A percentile compares a stretch with the other conserved stretches of the same genome.
Evolutionary conservation across 257 asterid species (phyloP).

Genomic region (Solanum chilense): DNA sequence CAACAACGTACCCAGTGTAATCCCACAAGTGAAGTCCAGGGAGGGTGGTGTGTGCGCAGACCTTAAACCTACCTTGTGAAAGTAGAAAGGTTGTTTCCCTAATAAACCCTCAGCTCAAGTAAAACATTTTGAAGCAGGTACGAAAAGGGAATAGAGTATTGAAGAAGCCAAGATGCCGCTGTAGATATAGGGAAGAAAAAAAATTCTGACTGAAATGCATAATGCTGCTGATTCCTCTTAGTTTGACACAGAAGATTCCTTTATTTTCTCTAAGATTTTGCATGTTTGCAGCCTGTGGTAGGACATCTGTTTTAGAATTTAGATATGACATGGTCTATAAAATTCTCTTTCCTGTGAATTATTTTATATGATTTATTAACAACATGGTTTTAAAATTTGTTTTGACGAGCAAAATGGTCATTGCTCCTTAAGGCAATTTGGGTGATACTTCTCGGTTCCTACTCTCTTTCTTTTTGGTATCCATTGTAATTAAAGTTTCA

Average conservation of each 20-base stretch:
- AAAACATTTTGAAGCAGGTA: not conserved
- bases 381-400: not conserved
- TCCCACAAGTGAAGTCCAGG: not conserved
- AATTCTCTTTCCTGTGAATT: not conserved
- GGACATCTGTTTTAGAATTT: not conserved
- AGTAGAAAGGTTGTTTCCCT: not conserved
- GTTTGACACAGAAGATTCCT: not conserved
- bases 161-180: not conserved
- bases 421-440: not conserved
- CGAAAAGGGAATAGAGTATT: not conserved
- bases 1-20: not conserved
- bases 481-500: not conserved
- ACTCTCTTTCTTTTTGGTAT: not conserved
- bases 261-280: not conserved
- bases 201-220: not conserved
- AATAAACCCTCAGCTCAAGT: not conserved
- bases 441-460: not conserved
- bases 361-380: not conserved
- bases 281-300: not conserved
- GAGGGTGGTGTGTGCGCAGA: not conserved
- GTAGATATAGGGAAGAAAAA: not conserved
- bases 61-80: not conserved
- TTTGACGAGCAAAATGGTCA: not conserved
- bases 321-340: not conserved
- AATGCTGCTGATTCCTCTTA: not conserved